Base-by-base conservation (phyloP, 2,329 filamentous ascomycete genomes). In the Paraconiothyrium sp. region DNA sequence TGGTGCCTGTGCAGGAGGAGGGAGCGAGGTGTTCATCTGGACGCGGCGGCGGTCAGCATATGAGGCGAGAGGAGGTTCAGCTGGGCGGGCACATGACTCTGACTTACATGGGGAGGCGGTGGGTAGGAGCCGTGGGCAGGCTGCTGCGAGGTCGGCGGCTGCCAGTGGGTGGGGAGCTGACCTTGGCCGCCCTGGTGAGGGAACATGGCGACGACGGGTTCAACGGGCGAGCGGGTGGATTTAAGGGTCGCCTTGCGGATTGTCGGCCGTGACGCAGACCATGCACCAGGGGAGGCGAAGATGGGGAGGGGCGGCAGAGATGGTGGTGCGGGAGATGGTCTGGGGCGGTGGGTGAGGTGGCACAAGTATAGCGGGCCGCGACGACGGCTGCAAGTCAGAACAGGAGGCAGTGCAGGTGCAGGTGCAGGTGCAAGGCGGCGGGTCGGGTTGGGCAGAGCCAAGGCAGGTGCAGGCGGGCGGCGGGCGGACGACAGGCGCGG, bases 121-220 rank as follows among this genome's bases (percentile, higher is more conserved):
- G 72, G 72, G 62, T 79, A 79, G 51, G 74, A 62, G 65, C 73
- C 75, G 68, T 74, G 76, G 57, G 74, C 67, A 56, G 76, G 73
- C 67, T 76, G 73, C 63, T 75, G 73, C 37, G 72, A 64, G 44
- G 71, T 73, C 20, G 74, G 75, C 54, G 76, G 76, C 63, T 77
- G 74, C 74, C 75, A 78, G 64, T 79, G 76, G 35, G 76, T 71
- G 60, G 75, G 76, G 59, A 77, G 70, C 67, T 78, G 77, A 67
- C 76, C 76, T 63, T 75, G 76, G 71, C 72, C 74, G 57, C 67
- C 72, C 66, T 72, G 68, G 66, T 77, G 73, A 68, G 76, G 73
- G 61, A 76, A 78, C 76, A 78, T 77, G 64, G 63, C 60, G 52
- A 49, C 16, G 5, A 3, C 5, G 50, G 41, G 52, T 24, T 47